Percentiles rank a stretch among this genome's conserved stretches.
These are phyloP conservation scores for Rhizophagus clarus DNA, from an alignment of 192 early-diverging fungal genomes.

Conservation along the genomic window DNA sequence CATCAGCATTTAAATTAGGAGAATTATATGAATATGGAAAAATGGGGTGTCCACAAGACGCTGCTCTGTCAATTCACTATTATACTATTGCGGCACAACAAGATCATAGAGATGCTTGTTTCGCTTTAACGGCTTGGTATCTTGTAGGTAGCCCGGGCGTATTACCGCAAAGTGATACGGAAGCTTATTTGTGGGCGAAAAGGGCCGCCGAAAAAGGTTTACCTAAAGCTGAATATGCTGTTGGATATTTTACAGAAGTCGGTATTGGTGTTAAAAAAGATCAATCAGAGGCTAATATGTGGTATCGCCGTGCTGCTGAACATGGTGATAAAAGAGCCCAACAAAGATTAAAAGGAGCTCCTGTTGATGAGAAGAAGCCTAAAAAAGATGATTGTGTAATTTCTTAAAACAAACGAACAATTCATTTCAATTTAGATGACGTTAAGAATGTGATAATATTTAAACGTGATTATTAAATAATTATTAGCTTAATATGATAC, in stretches of 20 bases:
- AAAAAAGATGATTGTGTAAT: slow-evolving; percentile 52
- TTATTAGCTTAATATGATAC: too few species aligned
- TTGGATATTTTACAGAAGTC: slow-evolving; percentile 68
- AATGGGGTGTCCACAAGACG: slow-evolving; percentile 54
- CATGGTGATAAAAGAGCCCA: slow-evolving; percentile 63
- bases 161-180: slow-evolving; percentile 61
- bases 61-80: slow-evolving; percentile 57
- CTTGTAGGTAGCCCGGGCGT: slow-evolving; percentile 58
- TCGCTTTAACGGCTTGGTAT: slow-evolving; percentile 69
- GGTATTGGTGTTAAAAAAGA: slow-evolving; percentile 63
- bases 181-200: slow-evolving; percentile 66
- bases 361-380: slow-evolving; percentile 46
- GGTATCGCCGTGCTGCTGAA: slow-evolving; percentile 70
- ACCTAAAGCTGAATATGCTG: slow-evolving; percentile 64
- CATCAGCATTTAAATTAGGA: slow-evolving; percentile 61
- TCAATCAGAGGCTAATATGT: slow-evolving; percentile 53
- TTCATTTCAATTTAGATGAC: too few species aligned
- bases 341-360: slow-evolving; percentile 55
- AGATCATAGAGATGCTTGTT: slow-evolving; percentile 64
- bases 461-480: too few species aligned
- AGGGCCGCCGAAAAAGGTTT: slow-evolving; percentile 60
- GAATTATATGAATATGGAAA: slow-evolving; percentile 70
- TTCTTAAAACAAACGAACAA: slow-evolving; percentile 2
- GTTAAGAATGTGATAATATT: too few species aligned
- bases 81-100: slow-evolving; percentile 66